A percentile compares a stretch with the other conserved stretches of the same genome.
Conservation (phyloP, 2,329 filamentous ascomycete species). For the Penicillium sp. region DNA sequence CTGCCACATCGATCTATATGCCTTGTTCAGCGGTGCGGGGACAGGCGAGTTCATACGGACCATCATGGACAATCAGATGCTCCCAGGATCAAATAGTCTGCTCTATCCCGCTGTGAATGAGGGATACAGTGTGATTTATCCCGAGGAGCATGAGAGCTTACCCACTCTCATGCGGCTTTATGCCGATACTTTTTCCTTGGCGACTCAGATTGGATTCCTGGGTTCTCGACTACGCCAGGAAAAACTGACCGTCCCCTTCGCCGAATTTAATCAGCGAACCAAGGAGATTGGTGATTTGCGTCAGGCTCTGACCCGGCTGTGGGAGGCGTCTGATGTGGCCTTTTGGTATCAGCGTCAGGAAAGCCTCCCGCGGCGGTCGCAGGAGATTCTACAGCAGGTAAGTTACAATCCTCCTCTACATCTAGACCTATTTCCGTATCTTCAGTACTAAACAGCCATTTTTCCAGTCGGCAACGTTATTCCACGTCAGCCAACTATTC, state of each 20-base stretch:
- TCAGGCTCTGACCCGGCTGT: constrained; percentile 45
- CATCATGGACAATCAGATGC: constrained; percentile 55
- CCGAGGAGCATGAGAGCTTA: constrained; percentile 46
- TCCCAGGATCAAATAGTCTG: constrained; percentile 51
- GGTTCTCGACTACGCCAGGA: constrained; percentile 50
- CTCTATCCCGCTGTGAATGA: constrained; percentile 45
- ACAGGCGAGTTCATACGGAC: constrained; percentile 58
- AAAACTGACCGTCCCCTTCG: constrained; percentile 33
- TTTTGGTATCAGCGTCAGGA: constrained; percentile 46
- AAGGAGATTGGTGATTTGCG: constrained; percentile 46
- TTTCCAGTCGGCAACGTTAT: constrained; percentile 48
- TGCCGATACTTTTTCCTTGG: constrained; percentile 53
- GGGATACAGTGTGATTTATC: constrained; percentile 45
- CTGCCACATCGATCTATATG: constrained; percentile 62
- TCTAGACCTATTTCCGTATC: no score
- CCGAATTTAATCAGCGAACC: constrained; percentile 35
- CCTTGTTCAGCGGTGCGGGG: constrained; percentile 59
- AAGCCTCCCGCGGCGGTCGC: constrained; percentile 43
- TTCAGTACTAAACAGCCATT: background rate
- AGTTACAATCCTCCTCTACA: constrained; percentile 23
- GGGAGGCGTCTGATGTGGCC: constrained; percentile 45
- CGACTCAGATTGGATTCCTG: constrained; percentile 53
- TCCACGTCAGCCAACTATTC: constrained; percentile 58
- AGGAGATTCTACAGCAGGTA: constrained; percentile 54
- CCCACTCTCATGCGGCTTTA: constrained; percentile 53